Evolutionary conservation across 352 stramenopile genomes (phyloP), one percentile per base, ranked within the genome.

Genomic region (Pythium utonaiense): DNA sequence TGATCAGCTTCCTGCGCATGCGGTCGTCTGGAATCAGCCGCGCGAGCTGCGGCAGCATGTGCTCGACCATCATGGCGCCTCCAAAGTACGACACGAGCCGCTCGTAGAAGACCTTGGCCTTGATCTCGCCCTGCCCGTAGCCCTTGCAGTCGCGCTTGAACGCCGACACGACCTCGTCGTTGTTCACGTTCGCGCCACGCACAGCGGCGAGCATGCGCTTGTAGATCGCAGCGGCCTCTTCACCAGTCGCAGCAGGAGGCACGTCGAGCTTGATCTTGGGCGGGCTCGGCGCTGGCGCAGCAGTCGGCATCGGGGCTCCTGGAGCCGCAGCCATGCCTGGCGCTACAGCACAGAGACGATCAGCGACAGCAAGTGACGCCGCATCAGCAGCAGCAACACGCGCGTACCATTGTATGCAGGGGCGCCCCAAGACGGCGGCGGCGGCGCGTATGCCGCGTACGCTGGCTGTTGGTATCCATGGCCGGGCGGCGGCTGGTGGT

Each of bases 61-160:
- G 77, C 57, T 89, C 79, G 21, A 92, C 75, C 82, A 92, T 91
- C 19, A 89, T 69, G 3, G 73, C 73, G 22, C 78, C 78, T 31
- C 84, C 84, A 50, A 94, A 88, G 59, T 92, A 92, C 3, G 49
- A 71, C 9, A 52, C 44, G 6, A 94, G 65, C 12, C 78, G 72
- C 24, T 86, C 69, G 50, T 79, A 75, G 57, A 94, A 94, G 3
- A 81, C 69, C 17, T 71, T 65, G 12, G 84, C 80, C 13, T 78
- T 82, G 27, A 92, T 50, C 17, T 81, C 69, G 14, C 77, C 82
- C 52, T 86, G 77, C 14, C 84, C 84, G 54, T 80, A 94, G 27
- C 68, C 69, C 66, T 91, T 91, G 66, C 84, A 94, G 69, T 92
- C 84, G 14, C 69, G 56, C 69, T 92, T 92, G 67, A 94, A 94